phyloP scores from a whole-genome alignment of 148 eudicot genomes.

The Camellia sinensis region DNA sequence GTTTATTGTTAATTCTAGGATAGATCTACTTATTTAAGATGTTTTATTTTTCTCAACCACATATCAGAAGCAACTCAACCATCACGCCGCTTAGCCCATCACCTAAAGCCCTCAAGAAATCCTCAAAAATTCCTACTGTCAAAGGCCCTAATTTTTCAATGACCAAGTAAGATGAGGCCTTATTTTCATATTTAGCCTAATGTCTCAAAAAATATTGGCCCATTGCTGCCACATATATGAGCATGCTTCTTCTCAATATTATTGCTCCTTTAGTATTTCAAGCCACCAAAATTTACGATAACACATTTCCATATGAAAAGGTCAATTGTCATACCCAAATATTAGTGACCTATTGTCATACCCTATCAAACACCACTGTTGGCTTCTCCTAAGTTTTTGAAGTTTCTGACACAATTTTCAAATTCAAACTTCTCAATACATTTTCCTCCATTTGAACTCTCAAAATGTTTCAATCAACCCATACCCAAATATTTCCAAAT shows the following conservation, averaged over 20 bases:
- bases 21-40: background rate
- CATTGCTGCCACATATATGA: too few species aligned
- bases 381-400: background rate
- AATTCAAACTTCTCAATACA: background rate
- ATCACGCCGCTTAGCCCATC: too few species aligned
- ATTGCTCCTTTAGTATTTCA: too few species aligned
- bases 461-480: background rate
- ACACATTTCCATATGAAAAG: background rate
- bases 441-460: too few species aligned
- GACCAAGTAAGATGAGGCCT: too few species aligned
- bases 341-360: background rate
- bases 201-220: too few species aligned
- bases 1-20: background rate
- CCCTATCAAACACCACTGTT: background rate
- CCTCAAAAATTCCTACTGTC: too few species aligned
- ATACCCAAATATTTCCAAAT: background rate
- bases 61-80: background rate
- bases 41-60: background rate
- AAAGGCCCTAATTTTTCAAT: too few species aligned
- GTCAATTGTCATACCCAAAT: background rate
- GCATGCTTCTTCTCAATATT: background rate
- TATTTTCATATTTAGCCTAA: too few species aligned
- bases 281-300: background rate
- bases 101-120: too few species aligned
- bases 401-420: background rate